Evolutionary conservation across 352 stramenopile species (phyloP), one percentile per base, ranked within the genome.

Genomic region (Pythium sp.): DNA sequence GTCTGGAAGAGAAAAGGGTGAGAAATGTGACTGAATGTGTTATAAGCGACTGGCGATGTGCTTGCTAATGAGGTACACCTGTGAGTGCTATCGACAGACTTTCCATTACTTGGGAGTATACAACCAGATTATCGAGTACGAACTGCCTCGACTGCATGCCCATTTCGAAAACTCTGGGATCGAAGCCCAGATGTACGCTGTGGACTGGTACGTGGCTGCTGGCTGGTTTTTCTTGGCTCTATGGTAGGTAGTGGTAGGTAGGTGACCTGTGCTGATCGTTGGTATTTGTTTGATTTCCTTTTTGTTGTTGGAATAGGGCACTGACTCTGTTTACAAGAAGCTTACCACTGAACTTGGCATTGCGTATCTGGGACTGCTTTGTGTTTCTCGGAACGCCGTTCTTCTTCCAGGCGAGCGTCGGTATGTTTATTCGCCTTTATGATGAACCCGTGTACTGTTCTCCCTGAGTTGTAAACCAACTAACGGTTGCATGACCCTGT

Each of bases 361-460:
- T 95, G 67, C 88, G 85, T 11, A 67, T 95, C 6, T 94, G 86
- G 88, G 88, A 95, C 71, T 89, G 86, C 72, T 95, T 92, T 63
- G 84, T 95, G 12, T 70, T 87, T 32, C 53, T 93, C 15, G 86
- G 88, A 43, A 91, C 88, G 53, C 77, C 86, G 20, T 95, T 94
- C 71, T 94, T 95, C 73, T 95, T 95, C 67, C 88, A 94, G 60
- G 86, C 86, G 7, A 93, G 85, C 72, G 88, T 95, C 72, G 88
- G 87, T 94, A 72, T 62, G 75, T 41, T 43, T 32, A 2, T 14
- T 30, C 0, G 11, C 18, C 7, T 18, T 14, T 26, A 26, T 58
- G 26, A 11, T 28, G 15, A 36, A 60, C 15, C 6, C 30, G 14
- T 32, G 6, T n/a, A 14, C 14, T 8, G 2, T 60, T 15, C 26